These are phyloP conservation scores for Peribolospora baueri DNA, from an alignment of 768 basidiomycete genomes.

Conservation along the genomic window DNA sequence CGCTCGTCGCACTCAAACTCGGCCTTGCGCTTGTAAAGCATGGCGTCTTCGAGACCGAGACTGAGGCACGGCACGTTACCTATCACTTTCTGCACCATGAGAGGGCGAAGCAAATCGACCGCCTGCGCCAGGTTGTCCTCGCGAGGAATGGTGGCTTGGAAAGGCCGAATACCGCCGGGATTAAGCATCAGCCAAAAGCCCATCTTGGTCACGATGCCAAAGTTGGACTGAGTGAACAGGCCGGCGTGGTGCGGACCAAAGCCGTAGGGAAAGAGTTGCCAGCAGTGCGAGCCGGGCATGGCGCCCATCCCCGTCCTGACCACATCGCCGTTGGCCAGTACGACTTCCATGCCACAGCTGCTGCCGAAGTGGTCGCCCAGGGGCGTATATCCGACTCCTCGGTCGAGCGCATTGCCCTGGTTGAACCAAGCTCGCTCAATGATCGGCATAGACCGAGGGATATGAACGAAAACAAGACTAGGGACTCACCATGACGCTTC, in stretches of 20 bases:
- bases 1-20: constrained; percentile 1
- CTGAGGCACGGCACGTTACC: constrained; percentile 2
- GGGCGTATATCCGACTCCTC: constrained; percentile 3
- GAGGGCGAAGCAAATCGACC: constrained; percentile 1
- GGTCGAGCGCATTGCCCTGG: not conserved
- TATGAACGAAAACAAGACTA: not conserved
- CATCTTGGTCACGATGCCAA: constrained; percentile 8
- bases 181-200: constrained; percentile 10
- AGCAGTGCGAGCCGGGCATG: constrained; percentile 4
- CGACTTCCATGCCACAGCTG: constrained; percentile 11
- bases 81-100: not conserved
- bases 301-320: constrained; percentile 10
- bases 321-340: constrained; percentile 10
- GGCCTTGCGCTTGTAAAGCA: not conserved
- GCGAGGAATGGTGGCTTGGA: constrained; percentile 7
- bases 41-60: constrained; percentile 3
- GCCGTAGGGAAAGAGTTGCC: constrained; percentile 8
- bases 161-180: constrained; percentile 7
- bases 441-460: not conserved
- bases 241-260: constrained; percentile 10
- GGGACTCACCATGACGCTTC: constrained; percentile 4
- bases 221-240: constrained; percentile 10
- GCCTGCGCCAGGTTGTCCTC: constrained; percentile 2
- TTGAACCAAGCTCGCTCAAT: not conserved
- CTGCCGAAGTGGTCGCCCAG: constrained; percentile 9